Evolutionary conservation across 345 rosid species (phyloP), one percentile per base, ranked within the genome.

Genomic region (Anastatica hierochuntica): DNA sequence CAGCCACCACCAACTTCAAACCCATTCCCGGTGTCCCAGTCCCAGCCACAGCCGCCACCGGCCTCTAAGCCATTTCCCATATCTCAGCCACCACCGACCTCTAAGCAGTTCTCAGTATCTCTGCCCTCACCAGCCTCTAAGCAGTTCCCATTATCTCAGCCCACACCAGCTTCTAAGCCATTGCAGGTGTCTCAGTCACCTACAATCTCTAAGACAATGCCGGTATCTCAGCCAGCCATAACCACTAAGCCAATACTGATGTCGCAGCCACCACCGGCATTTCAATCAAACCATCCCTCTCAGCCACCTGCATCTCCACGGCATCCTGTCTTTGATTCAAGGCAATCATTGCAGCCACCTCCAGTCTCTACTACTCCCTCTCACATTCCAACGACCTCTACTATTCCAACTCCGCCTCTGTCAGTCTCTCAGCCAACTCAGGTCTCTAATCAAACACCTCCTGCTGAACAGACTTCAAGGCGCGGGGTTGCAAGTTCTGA

Each of bases 381-480:
- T 14, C 47, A 33, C 8, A 40, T 33, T 40, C 56, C 62, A 64
- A 17, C 50, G 24, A 51, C 14, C 43, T 47, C 53, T n/a, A 53
- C 61, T 14, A 29, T n/a, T 19, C 60, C 53, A 19, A 37, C 68
- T 38, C 36, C 43, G 5, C 43, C 43, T n/a, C n/a, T n/a, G n/a
- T n/a, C n/a, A 42, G 43, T 51, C 37, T 42, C 58, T 34, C 62
- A 55, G 17, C 56, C 69, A 40, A 21, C 20, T 33, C 33, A 17
- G 13, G 37, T 40, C 55, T 16, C 46, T 49, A 31, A 58, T 18
- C 53, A 56, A 65, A 49, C 46, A 31, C 46, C 38, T 49, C 3
- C 31, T 35, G 14, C 64, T 17, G 73, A 64, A 66, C 53, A 42
- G 11, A 49, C 48, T 38, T 46, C 42, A 30, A 13, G 75, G 6